phyloP scores from a whole-genome alignment of 257 asterid genomes.

The Scutellaria minor region DNA sequence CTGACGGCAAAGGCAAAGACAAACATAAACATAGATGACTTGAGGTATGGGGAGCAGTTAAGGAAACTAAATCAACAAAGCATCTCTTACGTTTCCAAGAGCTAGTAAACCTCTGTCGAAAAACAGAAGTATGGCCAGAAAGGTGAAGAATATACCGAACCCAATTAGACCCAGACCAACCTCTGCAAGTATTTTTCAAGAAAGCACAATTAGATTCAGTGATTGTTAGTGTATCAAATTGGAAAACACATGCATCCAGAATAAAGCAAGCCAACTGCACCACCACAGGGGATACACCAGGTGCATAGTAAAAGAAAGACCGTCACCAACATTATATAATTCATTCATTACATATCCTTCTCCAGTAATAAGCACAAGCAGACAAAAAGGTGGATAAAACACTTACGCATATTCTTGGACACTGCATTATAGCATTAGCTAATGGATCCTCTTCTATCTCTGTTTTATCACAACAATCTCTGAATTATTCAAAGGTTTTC shows the following conservation, averaged over 20 bases:
- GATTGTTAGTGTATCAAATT: constrained; percentile 1
- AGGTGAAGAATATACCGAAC: constrained; percentile 75
- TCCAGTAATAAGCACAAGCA: not conserved
- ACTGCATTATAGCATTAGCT: not conserved
- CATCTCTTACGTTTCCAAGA: constrained; percentile 78
- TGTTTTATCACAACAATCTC: not conserved
- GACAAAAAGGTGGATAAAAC: not conserved
- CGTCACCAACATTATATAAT: not conserved
- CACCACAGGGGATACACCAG: not conserved
- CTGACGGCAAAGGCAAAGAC: constrained; percentile 42
- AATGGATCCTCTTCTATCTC: too few relatives aligned
- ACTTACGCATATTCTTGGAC: not conserved
- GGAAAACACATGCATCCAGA: constrained; percentile 8
- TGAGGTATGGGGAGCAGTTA: not conserved
- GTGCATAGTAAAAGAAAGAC: constrained; percentile 17
- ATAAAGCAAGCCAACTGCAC: constrained; percentile 17
- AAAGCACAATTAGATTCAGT: constrained; percentile 19
- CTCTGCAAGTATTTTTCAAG: constrained; percentile 54
- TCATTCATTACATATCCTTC: constrained; percentile 5
- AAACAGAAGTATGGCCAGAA: constrained; percentile 72
- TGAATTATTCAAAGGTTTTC: not conserved
- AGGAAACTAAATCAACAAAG: constrained; percentile 21
- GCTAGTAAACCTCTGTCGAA: constrained; percentile 92
- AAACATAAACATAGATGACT: constrained; percentile 15
- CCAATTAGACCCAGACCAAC: constrained; percentile 82